Base-by-base conservation (phyloP, 2,329 filamentous ascomycete genomes). In the Trichoderma polysporum region DNA sequence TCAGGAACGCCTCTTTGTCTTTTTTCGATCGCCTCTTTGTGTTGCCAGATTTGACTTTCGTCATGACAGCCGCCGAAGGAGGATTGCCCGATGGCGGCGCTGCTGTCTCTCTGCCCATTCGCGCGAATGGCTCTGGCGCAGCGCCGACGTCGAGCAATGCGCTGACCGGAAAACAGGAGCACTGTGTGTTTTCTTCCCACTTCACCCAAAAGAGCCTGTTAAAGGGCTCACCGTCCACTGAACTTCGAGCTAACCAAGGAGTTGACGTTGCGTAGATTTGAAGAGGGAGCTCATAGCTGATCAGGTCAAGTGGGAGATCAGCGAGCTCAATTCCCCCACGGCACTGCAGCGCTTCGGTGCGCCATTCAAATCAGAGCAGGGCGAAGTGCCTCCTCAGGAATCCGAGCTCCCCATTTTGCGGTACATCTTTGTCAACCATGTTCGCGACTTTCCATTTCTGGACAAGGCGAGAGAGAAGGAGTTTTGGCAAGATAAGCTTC, bases 401-500 rank as follows among this genome's bases (percentile, higher is more conserved):
- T 97, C 94, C 2, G 94, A 98, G 73, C 85, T 99, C 31, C 95
- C 95, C 19, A 91, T 99, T 69, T 84, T 99, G 69, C 88, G 95
- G 71, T 98, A 95, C 81, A 97, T 99, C 75, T 99, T 99, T 76
- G 95, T 98, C 64, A 91, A 98, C 76, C 94, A 98, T 88, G 89
- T 99, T 68, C 93, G 95, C 75, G 96, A 98, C 74, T 99, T 99
- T 74, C 95, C 95, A 1, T 99, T 99, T 76, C 86, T 99, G 70
- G 93, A 99, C 79, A 93, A 97, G 83, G 95, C 95, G 25, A 91
- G 88, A 75, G 95, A 99, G 85, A 97, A 98, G 85, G 95, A 99
- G 80, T 99, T 99, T 75, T 99, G 95, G 95, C 95, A 99, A 81
- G 93, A 98, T 77, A 98, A 97, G 79, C 83, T 99, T 68, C 95